Base-by-base conservation (phyloP, 768 basidiomycete species). In the Podaxis pistillaris region DNA sequence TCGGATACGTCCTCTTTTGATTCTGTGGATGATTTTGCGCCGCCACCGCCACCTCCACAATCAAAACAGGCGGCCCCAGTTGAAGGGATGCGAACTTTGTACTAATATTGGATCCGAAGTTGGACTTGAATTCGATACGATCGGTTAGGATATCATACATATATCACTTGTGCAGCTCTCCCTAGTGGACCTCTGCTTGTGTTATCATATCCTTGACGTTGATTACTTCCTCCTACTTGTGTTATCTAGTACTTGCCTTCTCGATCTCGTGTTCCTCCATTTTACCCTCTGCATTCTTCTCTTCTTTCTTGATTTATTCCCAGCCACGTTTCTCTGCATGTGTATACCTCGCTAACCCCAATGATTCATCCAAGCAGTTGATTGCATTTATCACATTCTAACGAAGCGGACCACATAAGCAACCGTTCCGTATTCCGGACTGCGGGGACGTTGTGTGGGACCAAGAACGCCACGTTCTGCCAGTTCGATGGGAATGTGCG, bases 1-100 rank as follows among this genome's bases (percentile, higher is more conserved):
- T 62, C 60, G n/a, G 60, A 62, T 38, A 53, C 41, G 17, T 41
- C 49, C 4, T 66, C 65, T 37, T 56, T 57, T 62, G 60, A 62
- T 24, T 62, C 60, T 15, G 26, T 46, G 41, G 60, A 54, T 44
- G 60, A 54, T 19, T 41, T 47, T 54, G 52, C n/a, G 19, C n/a
- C 44, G 13, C 50, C 49, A 9, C 47, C 47, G 12, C 33, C 49
- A 33, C 37, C 58, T 13, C 33, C 24, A 15, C 47, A 12, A 4
- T 40, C 40, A 24, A 19, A 41, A 44, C 24, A 26, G 30, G 41
- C 59, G 28, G 38, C 41, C 7, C 55, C 60, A 8, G 54, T 38
- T 36, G 60, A 62, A 9, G 53, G 44, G 19, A 49, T 54, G 59
- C 50, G 60, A 28, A 54, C 44, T 55, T 37, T 62, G 60, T 62